Evolutionary conservation across 257 asterid genomes (phyloP).

Genomic region (Solanum ossicruentum): DNA sequence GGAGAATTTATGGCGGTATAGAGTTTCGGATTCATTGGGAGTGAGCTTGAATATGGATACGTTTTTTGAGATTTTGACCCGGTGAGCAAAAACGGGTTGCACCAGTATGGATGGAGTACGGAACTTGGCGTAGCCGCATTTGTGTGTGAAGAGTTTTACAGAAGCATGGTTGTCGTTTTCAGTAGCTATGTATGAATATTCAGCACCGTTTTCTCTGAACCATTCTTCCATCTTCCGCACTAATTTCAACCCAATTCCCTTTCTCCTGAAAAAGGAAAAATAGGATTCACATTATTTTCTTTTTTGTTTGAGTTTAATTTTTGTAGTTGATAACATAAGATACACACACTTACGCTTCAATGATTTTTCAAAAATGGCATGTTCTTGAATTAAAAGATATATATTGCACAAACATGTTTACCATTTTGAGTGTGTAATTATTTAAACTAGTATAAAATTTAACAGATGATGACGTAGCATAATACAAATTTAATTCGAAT

Average conservation of each 20-base stretch:
- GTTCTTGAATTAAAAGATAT: too few relatives aligned
- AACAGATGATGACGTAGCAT: too few relatives aligned
- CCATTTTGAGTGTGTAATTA: too few relatives aligned
- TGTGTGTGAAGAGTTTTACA: constrained; percentile 56
- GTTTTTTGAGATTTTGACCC: constrained; percentile 5
- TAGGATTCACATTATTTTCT: background rate
- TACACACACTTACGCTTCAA: too few relatives aligned
- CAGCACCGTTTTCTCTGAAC: constrained; percentile 69
- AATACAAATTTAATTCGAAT: too few relatives aligned
- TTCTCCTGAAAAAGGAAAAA: constrained; percentile 38
- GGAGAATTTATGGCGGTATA: constrained; percentile 59
- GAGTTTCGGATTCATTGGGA: constrained; percentile 44
- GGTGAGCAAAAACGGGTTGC: constrained; percentile 75
- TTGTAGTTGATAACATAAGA: background rate
- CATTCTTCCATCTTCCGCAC: constrained; percentile 55
- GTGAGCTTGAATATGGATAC: constrained; percentile 34
- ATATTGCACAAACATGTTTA: too few relatives aligned
- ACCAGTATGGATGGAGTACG: constrained; percentile 70
- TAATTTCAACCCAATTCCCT: constrained; percentile 64
- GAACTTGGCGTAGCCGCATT: constrained; percentile 68
- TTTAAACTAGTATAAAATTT: too few relatives aligned
- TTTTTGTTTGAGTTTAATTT: background rate
- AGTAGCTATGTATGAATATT: constrained; percentile 73
- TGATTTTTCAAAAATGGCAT: too few relatives aligned
- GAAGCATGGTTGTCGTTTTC: constrained; percentile 78